Evolutionary conservation across 2,329 filamentous ascomycete genomes (phyloP).

Genomic region (Cryphonectria nitschkei): DNA sequence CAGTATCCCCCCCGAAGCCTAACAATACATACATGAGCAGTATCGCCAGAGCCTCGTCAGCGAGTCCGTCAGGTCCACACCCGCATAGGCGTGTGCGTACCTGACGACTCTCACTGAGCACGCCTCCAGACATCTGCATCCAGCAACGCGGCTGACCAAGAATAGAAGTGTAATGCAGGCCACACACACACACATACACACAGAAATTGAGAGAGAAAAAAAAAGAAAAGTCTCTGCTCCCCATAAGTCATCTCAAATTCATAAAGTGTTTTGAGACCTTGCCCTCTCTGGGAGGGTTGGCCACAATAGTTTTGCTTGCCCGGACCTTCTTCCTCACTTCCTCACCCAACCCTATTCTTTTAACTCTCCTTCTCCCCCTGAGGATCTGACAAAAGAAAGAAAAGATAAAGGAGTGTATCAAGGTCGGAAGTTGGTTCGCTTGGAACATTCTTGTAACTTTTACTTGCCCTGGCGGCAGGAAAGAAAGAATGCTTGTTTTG

Average conservation of each 20-base stretch:
- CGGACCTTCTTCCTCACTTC: conserved; percentile 25
- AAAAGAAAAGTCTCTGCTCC: conserved; percentile 19
- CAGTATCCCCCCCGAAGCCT: conserved; percentile 29
- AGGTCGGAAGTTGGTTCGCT: conserved; percentile 18
- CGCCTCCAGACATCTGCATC: conserved; percentile 28
- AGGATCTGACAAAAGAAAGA: conserved; percentile 33
- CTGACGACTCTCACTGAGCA: neutral
- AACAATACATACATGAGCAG: conserved; percentile 19
- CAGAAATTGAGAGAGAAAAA: conserved; percentile 20
- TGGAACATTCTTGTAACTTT: conserved; percentile 20
- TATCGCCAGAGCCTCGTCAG: conserved; percentile 34
- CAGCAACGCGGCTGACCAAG: conserved; percentile 33
- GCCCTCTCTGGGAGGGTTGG: neutral
- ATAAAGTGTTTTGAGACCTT: neutral
- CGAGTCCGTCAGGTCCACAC: conserved; percentile 29
- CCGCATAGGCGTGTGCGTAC: conserved; percentile 6
- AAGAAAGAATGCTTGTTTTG: neutral
- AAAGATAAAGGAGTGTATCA: neutral
- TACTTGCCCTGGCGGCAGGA: conserved; percentile 1
- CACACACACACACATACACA: conserved; percentile 27
- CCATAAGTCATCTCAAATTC: conserved; percentile 28
- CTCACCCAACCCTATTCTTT: neutral
- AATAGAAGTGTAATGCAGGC: conserved; percentile 28
- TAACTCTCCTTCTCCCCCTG: conserved; percentile 16
- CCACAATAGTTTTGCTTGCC: neutral